Conservation (phyloP, 148 eudicot genomes). For the Spergularia marina region DNA sequence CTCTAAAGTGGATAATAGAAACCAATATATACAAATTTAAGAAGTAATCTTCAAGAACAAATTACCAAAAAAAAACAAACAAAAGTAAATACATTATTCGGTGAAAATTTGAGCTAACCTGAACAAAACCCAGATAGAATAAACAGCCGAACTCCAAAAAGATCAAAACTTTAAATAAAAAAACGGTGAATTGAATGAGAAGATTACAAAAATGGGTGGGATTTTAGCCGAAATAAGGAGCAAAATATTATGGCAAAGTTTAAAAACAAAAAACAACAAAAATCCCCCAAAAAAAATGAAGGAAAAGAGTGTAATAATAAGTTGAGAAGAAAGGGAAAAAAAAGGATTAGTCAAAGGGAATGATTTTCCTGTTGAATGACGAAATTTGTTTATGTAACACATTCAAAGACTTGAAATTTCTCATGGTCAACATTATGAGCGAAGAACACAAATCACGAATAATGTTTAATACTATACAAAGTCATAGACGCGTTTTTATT, state of each 20-base stretch:
- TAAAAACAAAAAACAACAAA: not conserved
- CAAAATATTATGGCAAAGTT: not conserved
- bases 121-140: slow-evolving; percentile 19
- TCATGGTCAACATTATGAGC: slow-evolving; percentile 28
- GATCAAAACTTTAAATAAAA: slow-evolving; percentile 10
- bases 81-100: not conserved
- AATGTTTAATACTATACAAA: not conserved
- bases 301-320: not conserved
- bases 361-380: not conserved
- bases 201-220: not conserved
- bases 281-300: not conserved
- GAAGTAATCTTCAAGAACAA: not conserved
- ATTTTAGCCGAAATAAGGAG: slow-evolving; percentile 20
- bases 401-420: slow-evolving; percentile 20
- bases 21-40: not conserved
- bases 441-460: not conserved
- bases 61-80: not conserved
- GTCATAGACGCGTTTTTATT: slow-evolving; percentile 29
- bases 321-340: not conserved
- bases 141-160: slow-evolving; percentile 14
- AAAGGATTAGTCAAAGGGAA: slow-evolving; percentile 14
- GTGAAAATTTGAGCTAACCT: slow-evolving; percentile 27
- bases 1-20: not conserved
- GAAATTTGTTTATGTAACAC: not conserved
- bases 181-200: not conserved